Percentiles rank a stretch among this genome's conserved stretches.
Conservation (phyloP, 2,329 filamentous ascomycete species). For the Fusarium anguioides region DNA sequence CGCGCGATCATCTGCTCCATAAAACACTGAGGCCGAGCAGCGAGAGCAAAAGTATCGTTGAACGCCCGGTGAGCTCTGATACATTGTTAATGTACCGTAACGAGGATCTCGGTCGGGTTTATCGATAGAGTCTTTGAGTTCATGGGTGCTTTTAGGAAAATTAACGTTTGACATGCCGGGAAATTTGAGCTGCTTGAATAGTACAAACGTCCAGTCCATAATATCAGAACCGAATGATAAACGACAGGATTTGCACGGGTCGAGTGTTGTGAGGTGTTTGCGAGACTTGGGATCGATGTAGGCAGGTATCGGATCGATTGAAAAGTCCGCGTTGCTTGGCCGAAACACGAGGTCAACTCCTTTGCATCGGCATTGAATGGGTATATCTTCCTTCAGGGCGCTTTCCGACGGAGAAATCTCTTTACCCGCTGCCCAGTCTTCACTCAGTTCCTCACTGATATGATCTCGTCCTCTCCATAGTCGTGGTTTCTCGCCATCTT, state of each 20-base stretch:
- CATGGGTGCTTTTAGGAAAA: conserved; percentile 26
- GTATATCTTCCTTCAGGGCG: conserved; percentile 42
- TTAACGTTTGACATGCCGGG: background rate
- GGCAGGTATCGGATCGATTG: conserved; percentile 49
- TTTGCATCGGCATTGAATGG: conserved; percentile 58
- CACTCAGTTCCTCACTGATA: conserved; percentile 45
- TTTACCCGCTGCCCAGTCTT: conserved; percentile 46
- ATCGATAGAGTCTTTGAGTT: conserved; percentile 52
- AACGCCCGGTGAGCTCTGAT: conserved; percentile 57
- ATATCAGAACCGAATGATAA: conserved; percentile 56
- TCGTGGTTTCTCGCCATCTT: conserved; percentile 40
- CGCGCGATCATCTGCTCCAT: conserved; percentile 52
- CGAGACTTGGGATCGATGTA: conserved; percentile 57
- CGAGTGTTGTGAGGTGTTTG: conserved; percentile 54
- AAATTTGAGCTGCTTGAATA: conserved; percentile 55
- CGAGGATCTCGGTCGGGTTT: conserved; percentile 47
- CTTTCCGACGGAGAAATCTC: conserved; percentile 19
- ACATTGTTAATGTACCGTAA: conserved; percentile 57
- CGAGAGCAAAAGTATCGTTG: conserved; percentile 61
- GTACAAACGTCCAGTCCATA: conserved; percentile 58
- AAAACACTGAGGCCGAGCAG: conserved; percentile 62
- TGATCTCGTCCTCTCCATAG: conserved; percentile 44
- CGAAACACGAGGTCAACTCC: conserved; percentile 58
- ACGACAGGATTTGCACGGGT: conserved; percentile 62
- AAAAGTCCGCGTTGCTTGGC: conserved; percentile 46